Conservation (phyloP, 305 asterid species). For the Striga hermonthica region DNA sequence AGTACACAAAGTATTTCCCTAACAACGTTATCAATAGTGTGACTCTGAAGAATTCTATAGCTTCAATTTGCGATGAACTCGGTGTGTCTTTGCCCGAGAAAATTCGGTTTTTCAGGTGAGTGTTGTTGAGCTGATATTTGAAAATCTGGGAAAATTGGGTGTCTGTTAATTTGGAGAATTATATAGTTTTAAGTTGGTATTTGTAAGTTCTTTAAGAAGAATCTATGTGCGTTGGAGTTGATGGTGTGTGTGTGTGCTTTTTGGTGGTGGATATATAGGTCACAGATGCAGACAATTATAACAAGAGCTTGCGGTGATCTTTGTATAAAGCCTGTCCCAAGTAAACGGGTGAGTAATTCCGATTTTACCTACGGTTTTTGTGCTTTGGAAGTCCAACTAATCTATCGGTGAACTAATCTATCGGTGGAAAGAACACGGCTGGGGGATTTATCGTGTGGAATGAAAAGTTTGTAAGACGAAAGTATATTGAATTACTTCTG, state of each 20-base stretch:
- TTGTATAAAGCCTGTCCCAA: slow-evolving; percentile 72
- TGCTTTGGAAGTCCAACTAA: no score
- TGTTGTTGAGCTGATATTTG: no score
- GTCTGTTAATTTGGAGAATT: no score
- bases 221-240: neutral
- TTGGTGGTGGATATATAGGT: slow-evolving; percentile 47
- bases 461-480: no score
- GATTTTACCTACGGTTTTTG: neutral
- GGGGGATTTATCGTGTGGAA: no score
- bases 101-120: slow-evolving; percentile 77
- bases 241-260: neutral
- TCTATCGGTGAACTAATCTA: no score
- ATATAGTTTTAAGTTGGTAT: neutral
- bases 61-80: slow-evolving; percentile 64
- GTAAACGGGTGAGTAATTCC: slow-evolving; percentile 70
- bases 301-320: slow-evolving; percentile 87
- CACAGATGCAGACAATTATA: slow-evolving; percentile 97
- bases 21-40: slow-evolving; percentile 88
- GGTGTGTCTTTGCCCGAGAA: slow-evolving; percentile 80
- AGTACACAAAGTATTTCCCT: slow-evolving; percentile 88
- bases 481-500: no score
- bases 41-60: slow-evolving; percentile 79
- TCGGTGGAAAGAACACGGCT: no score
- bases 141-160: no score
- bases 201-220: neutral